A percentile compares a stretch with the other conserved stretches of the same genome.
phyloP scores from a whole-genome alignment of 768 basidiomycete genomes.

The Russula vinacea region DNA sequence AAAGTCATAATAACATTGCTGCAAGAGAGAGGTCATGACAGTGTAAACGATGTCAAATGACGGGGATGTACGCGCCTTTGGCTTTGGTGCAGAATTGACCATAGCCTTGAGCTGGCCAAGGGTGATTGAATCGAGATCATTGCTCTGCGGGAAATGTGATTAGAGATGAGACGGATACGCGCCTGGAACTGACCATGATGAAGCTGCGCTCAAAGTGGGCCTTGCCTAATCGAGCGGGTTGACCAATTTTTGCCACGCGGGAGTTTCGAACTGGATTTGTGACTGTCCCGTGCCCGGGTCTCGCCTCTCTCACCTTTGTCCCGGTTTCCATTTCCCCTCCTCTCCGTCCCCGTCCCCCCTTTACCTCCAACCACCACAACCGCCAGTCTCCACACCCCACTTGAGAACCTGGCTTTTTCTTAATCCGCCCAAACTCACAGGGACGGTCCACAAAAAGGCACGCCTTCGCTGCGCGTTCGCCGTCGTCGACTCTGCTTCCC shows the following conservation, averaged over 20 bases:
- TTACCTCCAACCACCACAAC: slow-evolving; percentile 32
- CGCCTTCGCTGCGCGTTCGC: slow-evolving; percentile 93
- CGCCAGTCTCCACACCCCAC: slow-evolving; percentile 28
- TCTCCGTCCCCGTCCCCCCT: slow-evolving; percentile 30
- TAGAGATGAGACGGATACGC: neutral
- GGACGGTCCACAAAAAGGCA: slow-evolving; percentile 60
- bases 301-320: slow-evolving; percentile 27
- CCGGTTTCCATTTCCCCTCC: slow-evolving; percentile 16
- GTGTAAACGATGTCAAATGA: neutral
- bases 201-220: neutral
- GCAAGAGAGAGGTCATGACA: slow-evolving; percentile 28
- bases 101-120: slow-evolving; percentile 77
- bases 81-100: slow-evolving; percentile 65
- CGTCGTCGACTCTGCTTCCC: slow-evolving; percentile 40
- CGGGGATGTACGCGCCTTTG: slow-evolving; percentile 52
- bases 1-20: slow-evolving; percentile 90
- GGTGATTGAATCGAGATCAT: slow-evolving; percentile 66
- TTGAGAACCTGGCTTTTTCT: slow-evolving; percentile 20
- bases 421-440: slow-evolving; percentile 19
- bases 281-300: slow-evolving; percentile 31
- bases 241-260: slow-evolving; percentile 17
- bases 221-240: slow-evolving; percentile 14
- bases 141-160: slow-evolving; percentile 18
- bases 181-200: slow-evolving; percentile 18
- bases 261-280: slow-evolving; percentile 23